Evolutionary conservation across 2,329 filamentous ascomycete genomes (phyloP).

Genomic region (Paracamarosporium sp.): DNA sequence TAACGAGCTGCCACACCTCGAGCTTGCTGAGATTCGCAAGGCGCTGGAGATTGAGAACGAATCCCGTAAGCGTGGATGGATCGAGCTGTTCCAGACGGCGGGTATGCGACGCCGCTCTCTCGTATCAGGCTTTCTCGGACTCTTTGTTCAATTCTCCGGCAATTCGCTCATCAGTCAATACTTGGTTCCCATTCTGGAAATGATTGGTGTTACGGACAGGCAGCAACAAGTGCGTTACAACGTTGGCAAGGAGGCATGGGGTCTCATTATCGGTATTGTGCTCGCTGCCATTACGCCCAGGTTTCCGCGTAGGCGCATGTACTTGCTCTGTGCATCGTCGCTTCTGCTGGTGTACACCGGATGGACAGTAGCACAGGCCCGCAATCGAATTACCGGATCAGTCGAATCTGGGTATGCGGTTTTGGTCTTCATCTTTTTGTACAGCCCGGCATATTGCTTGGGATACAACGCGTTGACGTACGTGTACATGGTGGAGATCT

Average conservation of each 20-base stretch:
- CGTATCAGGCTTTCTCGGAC: conserved; percentile 67
- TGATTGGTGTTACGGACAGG: conserved; percentile 64
- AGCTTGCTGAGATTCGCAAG: conserved; percentile 70
- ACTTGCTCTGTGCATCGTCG: conserved; percentile 53
- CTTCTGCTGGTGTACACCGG: conserved; percentile 43
- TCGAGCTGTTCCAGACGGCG: conserved; percentile 66
- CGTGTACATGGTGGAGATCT: conserved; percentile 60
- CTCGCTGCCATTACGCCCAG: conserved; percentile 63
- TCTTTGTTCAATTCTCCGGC: conserved; percentile 72
- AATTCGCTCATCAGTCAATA: conserved; percentile 58
- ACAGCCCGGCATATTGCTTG: conserved; percentile 60
- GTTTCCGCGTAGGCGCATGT: conserved; percentile 63
- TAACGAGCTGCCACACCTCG: conserved; percentile 65
- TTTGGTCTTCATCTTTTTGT: conserved; percentile 60
- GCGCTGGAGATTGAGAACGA: conserved; percentile 66
- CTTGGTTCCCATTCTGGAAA: conserved; percentile 66
- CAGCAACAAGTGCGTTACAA: conserved; percentile 51
- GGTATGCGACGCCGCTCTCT: conserved; percentile 70
- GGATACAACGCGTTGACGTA: conserved; percentile 66
- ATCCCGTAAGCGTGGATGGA: conserved; percentile 59
- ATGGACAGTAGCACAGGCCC: conserved; percentile 54
- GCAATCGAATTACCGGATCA: conserved; percentile 55
- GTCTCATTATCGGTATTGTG: conserved; percentile 62
- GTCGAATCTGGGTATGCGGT: conserved; percentile 50
- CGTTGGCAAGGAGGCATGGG: conserved; percentile 65